Evolutionary conservation across 73 alveolate species (phyloP), one percentile per base, ranked within the genome.

Genomic region (Symbiodinium natans): DNA sequence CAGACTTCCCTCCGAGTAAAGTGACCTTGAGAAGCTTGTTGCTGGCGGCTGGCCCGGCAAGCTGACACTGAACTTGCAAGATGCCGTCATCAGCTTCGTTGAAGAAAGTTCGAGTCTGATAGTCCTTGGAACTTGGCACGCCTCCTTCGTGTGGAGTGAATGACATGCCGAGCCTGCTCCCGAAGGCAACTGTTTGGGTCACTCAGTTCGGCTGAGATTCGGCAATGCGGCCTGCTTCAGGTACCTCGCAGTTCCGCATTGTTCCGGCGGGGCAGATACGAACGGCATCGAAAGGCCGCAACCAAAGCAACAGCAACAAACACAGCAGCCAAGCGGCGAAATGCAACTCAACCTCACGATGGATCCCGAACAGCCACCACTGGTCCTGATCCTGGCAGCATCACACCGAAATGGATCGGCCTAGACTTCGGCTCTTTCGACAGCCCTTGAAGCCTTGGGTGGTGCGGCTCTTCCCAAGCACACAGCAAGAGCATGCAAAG

Each of bases 341-440:
- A 42, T 82, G 88, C 86, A 93, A 29, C 83, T 83, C 99, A 11
- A 93, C 99, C 23, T 39, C 56, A 6, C 99, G 87, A 93, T 74
- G 90, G 43, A 93, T 52, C 29, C 99, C 99, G 2, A 48, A 34
- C 36, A 83, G 82, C 99, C 99, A 93, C 99, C 99, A 93, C 41
- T 82, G 93, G 39, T 93, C 99, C 83, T 93, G 99, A 34, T 92
- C 98, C 98, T 83, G 86, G 43, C 41, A n/a, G n/a, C 86, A n/a
- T 3, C 17, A 29, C 36, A 52, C 71, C n/a, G n/a, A 29, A 52
- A n/a, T n/a, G n/a, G n/a, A n/a, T n/a, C n/a, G n/a, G n/a, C n/a
- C n/a, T n/a, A n/a, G n/a, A n/a, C n/a, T n/a, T n/a, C n/a, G n/a
- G n/a, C n/a, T n/a, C n/a, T n/a, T n/a, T n/a, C n/a, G n/a, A 46